These are phyloP conservation scores for Eucalyptus urophylla DNA, from an alignment of 345 rosid species.

Conservation along the genomic window DNA sequence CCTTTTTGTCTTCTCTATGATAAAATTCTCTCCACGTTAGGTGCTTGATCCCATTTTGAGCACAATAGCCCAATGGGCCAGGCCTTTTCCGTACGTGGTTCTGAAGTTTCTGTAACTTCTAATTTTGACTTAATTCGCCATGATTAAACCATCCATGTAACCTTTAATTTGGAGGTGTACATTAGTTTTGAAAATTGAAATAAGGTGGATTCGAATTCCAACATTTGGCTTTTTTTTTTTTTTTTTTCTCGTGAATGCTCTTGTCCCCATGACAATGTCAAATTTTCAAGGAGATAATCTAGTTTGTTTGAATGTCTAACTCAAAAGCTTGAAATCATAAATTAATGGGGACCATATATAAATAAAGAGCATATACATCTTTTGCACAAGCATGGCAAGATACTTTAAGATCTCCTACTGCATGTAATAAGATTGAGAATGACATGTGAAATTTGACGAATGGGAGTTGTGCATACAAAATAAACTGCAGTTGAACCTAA, in stretches of 20 bases:
- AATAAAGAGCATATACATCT: not conserved
- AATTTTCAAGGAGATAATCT: not conserved
- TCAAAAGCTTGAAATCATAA: not conserved
- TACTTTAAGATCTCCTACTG: not conserved
- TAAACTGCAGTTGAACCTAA: rapidly evolving
- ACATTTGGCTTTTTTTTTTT: not conserved
- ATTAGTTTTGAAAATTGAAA: not conserved
- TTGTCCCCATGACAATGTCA: not conserved
- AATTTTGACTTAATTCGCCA: not conserved
- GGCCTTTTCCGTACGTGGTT: not conserved
- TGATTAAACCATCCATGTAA: not conserved
- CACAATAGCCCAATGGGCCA: not conserved
- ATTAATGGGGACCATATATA: not conserved
- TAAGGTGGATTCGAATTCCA: not conserved
- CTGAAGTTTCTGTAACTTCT: rapidly evolving
- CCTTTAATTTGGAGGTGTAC: not conserved
- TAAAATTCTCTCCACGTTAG: not conserved
- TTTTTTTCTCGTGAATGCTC: not conserved
- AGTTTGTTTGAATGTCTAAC: not conserved
- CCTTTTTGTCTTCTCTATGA: not conserved
- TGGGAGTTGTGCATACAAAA: not conserved
- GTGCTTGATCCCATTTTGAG: not conserved
- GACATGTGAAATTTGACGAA: not conserved
- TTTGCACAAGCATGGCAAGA: not conserved
- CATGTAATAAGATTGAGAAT: not conserved